Base-by-base conservation (phyloP, 2,329 filamentous ascomycete genomes). In the Claviceps lovelessii region DNA sequence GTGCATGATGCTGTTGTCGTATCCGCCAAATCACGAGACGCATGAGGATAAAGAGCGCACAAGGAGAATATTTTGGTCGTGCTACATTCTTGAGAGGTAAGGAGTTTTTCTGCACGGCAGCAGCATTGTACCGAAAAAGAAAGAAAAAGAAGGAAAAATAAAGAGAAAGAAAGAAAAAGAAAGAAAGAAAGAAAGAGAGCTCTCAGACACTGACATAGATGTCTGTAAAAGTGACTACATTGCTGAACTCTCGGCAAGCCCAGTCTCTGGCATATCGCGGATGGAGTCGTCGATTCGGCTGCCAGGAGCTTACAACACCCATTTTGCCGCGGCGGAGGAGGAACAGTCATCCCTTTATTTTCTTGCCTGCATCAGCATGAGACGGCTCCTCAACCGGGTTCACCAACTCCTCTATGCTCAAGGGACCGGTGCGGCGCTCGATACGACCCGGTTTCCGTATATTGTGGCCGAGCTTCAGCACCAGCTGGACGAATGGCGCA, bases 11-110 rank as follows among this genome's bases (percentile, higher is more conserved):
- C 66, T 78, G 0, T 60, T 77, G 2, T 73, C 75, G 0, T 77
- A 77, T 49, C 67, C 68, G 2, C 62, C 65, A 0, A 62, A 59
- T 3, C 65, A 63, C 9, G 67, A 68, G 35, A 64, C 63, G 0
- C 58, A 61, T 0, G 70, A 76, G 56, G 72, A 75, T 3, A 65
- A 71, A 42, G 75, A 78, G 59, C 72, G 75, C 3, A 71, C 76
- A 0, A 65, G 72, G 15, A 66, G 76, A 1, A 77, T 78, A 53
- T 79, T 78, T 57, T 79, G 76, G 76, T 73, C 76, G 0, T 78
- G 76, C 55, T 78, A 77, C 54, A 75, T 79, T 11, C 66, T 79
- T 0, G 76, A 79, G 61, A 76, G 73, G 74, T 72, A 44, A 23
- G 15, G 29, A 19, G 9, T 13, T 39, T 47, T 0, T 23, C 23